A percentile compares a stretch with the other conserved stretches of the same genome.
These are phyloP conservation scores for Cladosporium sp. DNA, from an alignment of 2,329 filamentous ascomycete genomes.

Conservation along the genomic window DNA sequence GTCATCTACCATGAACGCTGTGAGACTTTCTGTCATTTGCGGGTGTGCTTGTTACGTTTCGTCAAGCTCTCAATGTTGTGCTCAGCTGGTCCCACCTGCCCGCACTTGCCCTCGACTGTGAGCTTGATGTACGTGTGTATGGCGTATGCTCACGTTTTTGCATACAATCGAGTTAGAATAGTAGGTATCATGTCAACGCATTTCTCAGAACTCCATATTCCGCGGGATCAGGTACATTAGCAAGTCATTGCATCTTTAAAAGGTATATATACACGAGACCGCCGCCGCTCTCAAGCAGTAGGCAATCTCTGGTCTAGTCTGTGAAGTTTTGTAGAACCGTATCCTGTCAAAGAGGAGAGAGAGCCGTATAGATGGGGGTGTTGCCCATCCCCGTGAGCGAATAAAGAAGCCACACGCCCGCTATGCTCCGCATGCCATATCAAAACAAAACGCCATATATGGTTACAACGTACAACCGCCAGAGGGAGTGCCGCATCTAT, in stretches of 20 bases:
- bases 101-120: background rate
- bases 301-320: conserved; percentile 16
- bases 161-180: background rate
- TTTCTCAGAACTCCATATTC: background rate
- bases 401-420: conserved; percentile 16
- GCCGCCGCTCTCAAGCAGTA: background rate
- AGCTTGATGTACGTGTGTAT: background rate
- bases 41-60: background rate
- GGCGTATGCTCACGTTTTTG: background rate
- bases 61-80: conserved; percentile 5
- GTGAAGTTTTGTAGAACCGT: conserved; percentile 11
- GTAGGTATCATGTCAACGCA: background rate
- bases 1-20: background rate
- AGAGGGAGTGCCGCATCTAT: background rate
- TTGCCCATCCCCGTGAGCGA: conserved; percentile 18
- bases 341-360: conserved; percentile 18
- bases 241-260: conserved; percentile 15
- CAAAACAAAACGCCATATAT: conserved; percentile 18
- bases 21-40: background rate
- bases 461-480: conserved; percentile 9
- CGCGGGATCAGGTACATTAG: background rate
- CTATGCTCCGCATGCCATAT: conserved; percentile 18
- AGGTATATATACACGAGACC: conserved; percentile 19
- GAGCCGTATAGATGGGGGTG: background rate
- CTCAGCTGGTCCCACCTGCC: conserved; percentile 1